Evolutionary conservation across 116 monocot species (phyloP).

Genomic region (Cymodocea nodosa): DNA sequence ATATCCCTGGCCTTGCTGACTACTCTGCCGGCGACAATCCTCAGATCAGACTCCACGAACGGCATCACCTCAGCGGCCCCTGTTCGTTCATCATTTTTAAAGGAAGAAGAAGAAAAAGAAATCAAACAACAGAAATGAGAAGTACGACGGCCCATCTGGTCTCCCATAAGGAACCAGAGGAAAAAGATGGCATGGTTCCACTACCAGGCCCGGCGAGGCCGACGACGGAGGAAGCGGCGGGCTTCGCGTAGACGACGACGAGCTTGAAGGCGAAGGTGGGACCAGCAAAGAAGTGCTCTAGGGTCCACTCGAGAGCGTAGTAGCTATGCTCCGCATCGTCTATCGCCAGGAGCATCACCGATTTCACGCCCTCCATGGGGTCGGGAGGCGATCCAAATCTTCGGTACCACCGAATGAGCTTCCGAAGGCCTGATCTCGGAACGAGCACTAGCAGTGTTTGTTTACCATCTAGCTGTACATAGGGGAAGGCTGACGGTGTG

Average conservation of each 20-base stretch:
- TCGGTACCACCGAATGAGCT: neutral
- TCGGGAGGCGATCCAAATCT: neutral
- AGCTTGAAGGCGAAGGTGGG: conserved; percentile 21
- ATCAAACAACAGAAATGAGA: neutral
- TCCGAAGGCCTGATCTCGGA: neutral
- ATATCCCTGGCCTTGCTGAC: conserved; percentile 42
- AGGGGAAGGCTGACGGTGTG: neutral
- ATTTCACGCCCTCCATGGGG: neutral
- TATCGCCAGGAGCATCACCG: conserved; percentile 59
- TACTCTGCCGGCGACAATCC: conserved; percentile 27
- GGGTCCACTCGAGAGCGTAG: conserved; percentile 78
- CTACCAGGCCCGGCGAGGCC: conserved; percentile 36
- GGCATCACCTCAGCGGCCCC: conserved; percentile 54
- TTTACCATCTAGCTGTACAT: neutral
- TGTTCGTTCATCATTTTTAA: conserved; percentile 1
- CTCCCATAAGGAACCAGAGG: no score
- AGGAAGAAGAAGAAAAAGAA: neutral
- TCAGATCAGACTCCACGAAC: conserved; percentile 58
- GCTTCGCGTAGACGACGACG: conserved; percentile 49
- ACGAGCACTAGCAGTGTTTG: no score
- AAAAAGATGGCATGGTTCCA: neutral
- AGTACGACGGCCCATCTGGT: no score
- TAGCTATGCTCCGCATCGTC: conserved; percentile 84
- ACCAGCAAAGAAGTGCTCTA: conserved; percentile 47
- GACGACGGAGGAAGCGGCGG: conserved; percentile 35